Evolutionary conservation across 2,329 filamentous ascomycete genomes (phyloP).

Genomic region (Aspergillus fijiensis): DNA sequence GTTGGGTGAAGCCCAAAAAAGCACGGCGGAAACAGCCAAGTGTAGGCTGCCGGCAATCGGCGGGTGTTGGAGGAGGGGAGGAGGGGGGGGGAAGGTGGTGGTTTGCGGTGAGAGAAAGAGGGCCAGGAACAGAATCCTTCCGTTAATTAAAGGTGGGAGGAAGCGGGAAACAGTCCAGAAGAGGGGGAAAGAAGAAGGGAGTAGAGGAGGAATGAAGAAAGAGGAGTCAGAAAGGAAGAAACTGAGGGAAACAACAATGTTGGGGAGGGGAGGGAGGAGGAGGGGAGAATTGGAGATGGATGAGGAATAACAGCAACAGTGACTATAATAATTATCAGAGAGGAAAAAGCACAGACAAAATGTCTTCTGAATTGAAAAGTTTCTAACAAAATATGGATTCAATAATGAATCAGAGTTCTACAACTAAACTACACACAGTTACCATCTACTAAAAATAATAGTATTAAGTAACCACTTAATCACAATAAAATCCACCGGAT

Average conservation of each 20-base stretch:
- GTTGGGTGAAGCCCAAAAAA: constrained; percentile 18
- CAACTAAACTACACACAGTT: neutral
- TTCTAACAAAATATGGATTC: no score
- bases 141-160: neutral
- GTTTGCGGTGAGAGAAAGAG: constrained; percentile 14
- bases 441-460: neutral
- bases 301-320: no score
- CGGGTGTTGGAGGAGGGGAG: constrained; percentile 30
- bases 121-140: constrained; percentile 1
- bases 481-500: neutral
- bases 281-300: neutral
- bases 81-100: no score
- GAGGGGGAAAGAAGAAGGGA: neutral
- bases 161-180: constrained; percentile 1
- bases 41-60: constrained; percentile 16
- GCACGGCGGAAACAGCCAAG: constrained; percentile 19
- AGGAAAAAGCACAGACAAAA: neutral
- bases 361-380: no score
- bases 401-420: neutral
- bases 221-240: constrained; percentile 7
- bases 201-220: neutral
- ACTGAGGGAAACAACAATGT: neutral
- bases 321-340: no score
- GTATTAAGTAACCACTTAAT: neutral
- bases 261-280: neutral